phyloP scores from a whole-genome alignment of 2,329 filamentous ascomycete species.

The Cytospora piceicola region DNA sequence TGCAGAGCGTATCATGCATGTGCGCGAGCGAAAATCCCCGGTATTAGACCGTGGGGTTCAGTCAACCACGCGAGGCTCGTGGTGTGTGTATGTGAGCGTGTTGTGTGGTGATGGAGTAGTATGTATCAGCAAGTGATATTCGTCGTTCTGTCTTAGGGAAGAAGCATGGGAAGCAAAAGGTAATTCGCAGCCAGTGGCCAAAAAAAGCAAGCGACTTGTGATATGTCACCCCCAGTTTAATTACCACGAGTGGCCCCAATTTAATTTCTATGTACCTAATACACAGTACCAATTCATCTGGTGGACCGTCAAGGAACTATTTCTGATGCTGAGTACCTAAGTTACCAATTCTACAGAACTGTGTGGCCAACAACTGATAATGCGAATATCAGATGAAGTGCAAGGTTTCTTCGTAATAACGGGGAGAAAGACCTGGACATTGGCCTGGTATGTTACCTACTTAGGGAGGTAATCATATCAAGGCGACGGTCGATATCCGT shows the following conservation, averaged over 20 bases:
- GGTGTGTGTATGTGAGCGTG: not conserved
- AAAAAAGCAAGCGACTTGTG: slow-evolving; percentile 27
- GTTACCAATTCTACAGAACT: not conserved
- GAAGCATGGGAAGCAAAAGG: not conserved
- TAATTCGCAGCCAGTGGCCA: not conserved
- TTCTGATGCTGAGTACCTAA: too few relatives aligned
- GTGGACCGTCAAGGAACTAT: not conserved
- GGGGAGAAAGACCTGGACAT: not conserved
- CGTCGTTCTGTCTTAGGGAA: not conserved
- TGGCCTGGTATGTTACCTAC: not conserved
- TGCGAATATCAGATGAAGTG: not conserved
- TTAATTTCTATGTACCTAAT: not conserved
- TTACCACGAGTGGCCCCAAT: slow-evolving; percentile 18
- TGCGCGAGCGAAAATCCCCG: not conserved
- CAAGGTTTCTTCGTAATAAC: not conserved
- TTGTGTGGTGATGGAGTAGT: not conserved
- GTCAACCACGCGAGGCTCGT: not conserved
- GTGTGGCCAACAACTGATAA: not conserved
- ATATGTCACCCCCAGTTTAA: slow-evolving; percentile 26
- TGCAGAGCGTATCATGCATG: not conserved
- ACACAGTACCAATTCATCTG: not conserved
- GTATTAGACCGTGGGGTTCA: not conserved
- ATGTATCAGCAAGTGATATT: not conserved
- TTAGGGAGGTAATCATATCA: not conserved
- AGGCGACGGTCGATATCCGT: slow-evolving; percentile 1